Evolutionary conservation across 371 early-diverging fungal genomes (phyloP).

Genomic region (Haplosporangium sp.): DNA sequence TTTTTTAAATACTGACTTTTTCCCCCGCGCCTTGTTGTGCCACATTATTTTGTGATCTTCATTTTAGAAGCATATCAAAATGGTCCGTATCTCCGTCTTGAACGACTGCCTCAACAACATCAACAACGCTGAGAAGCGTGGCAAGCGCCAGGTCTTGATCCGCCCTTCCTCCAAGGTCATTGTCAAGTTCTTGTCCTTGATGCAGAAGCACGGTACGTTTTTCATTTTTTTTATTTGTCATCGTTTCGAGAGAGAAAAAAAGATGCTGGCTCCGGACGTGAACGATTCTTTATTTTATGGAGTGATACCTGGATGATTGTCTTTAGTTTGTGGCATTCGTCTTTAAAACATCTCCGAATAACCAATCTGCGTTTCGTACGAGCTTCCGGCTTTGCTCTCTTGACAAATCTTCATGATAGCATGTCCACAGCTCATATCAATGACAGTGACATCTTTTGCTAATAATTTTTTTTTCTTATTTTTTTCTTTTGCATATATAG

Average conservation of each 20-base stretch:
- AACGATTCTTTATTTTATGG: neutral
- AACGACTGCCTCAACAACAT: constrained; percentile 97
- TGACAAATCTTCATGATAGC: too few relatives aligned
- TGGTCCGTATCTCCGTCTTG: constrained; percentile 92
- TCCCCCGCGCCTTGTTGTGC: neutral
- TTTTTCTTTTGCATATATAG: constrained; percentile 56
- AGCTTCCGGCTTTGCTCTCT: too few relatives aligned
- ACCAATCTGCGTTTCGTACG: neutral
- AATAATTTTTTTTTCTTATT: neutral
- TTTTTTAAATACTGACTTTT: constrained; percentile 1
- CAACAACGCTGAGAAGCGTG: constrained; percentile 98
- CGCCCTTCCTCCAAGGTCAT: constrained; percentile 98
- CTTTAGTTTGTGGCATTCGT: constrained; percentile 3
- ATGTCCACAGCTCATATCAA: too few relatives aligned
- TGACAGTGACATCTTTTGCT: neutral
- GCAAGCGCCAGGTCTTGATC: constrained; percentile 98
- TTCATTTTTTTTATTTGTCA: neutral
- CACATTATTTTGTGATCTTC: too few relatives aligned
- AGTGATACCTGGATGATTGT: constrained; percentile 3
- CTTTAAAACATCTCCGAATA: constrained; percentile 1
- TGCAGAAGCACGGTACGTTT: constrained; percentile 97
- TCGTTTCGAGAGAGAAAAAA: neutral
- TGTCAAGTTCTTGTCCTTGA: constrained; percentile 97
- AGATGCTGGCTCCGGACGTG: too few relatives aligned
- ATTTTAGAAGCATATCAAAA: constrained; percentile 56